Evolutionary conservation across 768 basidiomycete genomes (phyloP), one percentile per base, ranked within the genome.

Genomic region (Collybiopsis luxurians): DNA sequence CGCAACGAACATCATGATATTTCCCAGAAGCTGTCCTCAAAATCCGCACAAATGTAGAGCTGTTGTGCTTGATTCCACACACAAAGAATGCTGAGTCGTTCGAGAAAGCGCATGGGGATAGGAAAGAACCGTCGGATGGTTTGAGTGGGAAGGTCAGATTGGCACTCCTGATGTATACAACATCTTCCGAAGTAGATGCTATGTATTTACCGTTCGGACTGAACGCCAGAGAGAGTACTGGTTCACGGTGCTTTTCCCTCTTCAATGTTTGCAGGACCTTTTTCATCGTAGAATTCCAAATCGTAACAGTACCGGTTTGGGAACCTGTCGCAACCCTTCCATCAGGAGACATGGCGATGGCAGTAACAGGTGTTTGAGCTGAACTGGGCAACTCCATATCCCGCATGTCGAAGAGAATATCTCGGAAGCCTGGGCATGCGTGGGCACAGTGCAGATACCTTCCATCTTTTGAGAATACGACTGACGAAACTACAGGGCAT

Each of bases 271-370:
- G 53, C 11, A 30, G 15, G 12, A 54, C 53, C 4, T 21, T 19
- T 4, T 21, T 42, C 53, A 54, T 54, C 17, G 23, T 54, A 12
- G 53, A 30, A 19, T 55, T 39, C 54, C 54, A 55, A 19, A 55
- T 39, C 9, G 44, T 15, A 21, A 55, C 54, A 34, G 17, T 17
- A 7, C 54, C 54, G 17, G 23, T 38, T 30, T 24, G 36, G 19
- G 44, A 46, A 13, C 54, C 54, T 13, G 54, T 46, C 23, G 54
- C 54, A n/a, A 55, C 45, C 23, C 17, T 31, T 27, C 54, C 54
- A 47, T 36, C 27, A 10, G 19, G 38, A 11, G 54, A 55, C 19
- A 55, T 46, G 21, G 54, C 30, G 5, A 55, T 19, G 10, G 54
- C 28, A 24, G 44, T 46, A 4, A 55, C 31, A 7, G 45, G 54